A percentile compares a stretch with the other conserved stretches of the same genome.
Conservation (phyloP, 2,329 filamentous ascomycete species). For the Apiospora aurea region DNA sequence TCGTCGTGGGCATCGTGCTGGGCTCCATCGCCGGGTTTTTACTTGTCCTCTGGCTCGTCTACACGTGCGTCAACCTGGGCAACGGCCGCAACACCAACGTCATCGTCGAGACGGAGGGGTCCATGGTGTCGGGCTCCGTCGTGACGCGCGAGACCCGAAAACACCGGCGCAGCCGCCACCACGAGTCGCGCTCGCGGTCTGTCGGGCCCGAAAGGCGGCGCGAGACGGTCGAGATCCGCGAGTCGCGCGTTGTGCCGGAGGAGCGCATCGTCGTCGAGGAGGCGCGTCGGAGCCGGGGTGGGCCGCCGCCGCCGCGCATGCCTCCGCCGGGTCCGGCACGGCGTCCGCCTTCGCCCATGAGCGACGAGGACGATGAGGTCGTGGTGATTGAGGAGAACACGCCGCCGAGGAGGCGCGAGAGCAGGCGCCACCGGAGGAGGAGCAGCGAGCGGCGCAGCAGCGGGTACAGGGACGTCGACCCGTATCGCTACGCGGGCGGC, state of each 20-base stretch:
- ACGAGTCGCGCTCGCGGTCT: constrained; percentile 27
- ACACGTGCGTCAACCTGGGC: constrained; percentile 41
- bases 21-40: constrained; percentile 51
- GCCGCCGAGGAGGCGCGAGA: constrained; percentile 38
- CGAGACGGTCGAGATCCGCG: constrained; percentile 41
- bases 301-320: constrained; percentile 25
- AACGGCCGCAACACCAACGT: constrained; percentile 27
- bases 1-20: constrained; percentile 46
- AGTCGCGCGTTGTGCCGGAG: constrained; percentile 28
- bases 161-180: constrained; percentile 27
- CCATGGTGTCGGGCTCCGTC: constrained; percentile 40
- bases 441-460: constrained; percentile 38
- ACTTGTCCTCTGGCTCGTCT: constrained; percentile 38
- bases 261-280: constrained; percentile 44
- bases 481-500: constrained; percentile 41
- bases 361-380: constrained; percentile 46
- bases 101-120: constrained; percentile 40
- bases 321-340: constrained; percentile 16
- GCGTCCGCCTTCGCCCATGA: constrained; percentile 37
- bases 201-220: constrained; percentile 26
- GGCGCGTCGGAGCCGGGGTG: constrained; percentile 21
- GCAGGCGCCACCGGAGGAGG: constrained; percentile 33
- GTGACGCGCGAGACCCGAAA: constrained; percentile 40
- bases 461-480: constrained; percentile 42
- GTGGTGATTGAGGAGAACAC: constrained; percentile 46